A percentile compares a stretch with the other conserved stretches of the same genome.
Evolutionary conservation across 2,329 filamentous ascomycete species (phyloP).

Genomic region (Dothistroma pini): DNA sequence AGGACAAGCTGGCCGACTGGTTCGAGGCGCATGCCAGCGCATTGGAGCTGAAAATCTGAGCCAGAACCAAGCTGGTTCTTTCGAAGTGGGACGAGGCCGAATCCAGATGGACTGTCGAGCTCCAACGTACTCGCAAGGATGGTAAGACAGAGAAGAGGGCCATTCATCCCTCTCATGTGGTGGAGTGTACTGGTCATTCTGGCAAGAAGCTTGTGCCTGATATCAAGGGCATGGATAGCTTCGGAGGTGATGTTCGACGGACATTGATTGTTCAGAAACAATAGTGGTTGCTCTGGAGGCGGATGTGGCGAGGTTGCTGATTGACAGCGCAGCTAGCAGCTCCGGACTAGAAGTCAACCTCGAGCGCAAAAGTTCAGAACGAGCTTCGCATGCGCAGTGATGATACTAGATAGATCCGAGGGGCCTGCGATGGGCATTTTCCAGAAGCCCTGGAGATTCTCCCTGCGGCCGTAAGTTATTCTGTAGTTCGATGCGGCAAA

Average conservation of each 20-base stretch:
- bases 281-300: neutral
- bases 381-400: too few species aligned
- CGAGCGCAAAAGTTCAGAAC: too few species aligned
- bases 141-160: constrained; percentile 45
- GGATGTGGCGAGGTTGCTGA: neutral
- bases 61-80: constrained; percentile 37
- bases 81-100: constrained; percentile 47
- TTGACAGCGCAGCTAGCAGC: neutral
- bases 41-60: constrained; percentile 67
- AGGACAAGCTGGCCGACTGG: constrained; percentile 67
- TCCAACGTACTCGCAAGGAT: constrained; percentile 44
- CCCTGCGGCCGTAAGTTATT: too few species aligned
- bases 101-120: constrained; percentile 53
- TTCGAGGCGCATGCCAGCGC: constrained; percentile 62
- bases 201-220: constrained; percentile 57
- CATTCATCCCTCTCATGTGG: constrained; percentile 59
- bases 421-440: too few species aligned
- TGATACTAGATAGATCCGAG: too few species aligned
- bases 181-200: constrained; percentile 65
- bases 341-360: neutral
- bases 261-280: neutral
- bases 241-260: constrained; percentile 51
- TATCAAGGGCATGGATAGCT: constrained; percentile 33
- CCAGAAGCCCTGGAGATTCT: too few species aligned
- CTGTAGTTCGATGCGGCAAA: too few species aligned